phyloP scores from a whole-genome alignment of 108 stramenopile genomes.

The Phaeodactylum tricornutum region DNA sequence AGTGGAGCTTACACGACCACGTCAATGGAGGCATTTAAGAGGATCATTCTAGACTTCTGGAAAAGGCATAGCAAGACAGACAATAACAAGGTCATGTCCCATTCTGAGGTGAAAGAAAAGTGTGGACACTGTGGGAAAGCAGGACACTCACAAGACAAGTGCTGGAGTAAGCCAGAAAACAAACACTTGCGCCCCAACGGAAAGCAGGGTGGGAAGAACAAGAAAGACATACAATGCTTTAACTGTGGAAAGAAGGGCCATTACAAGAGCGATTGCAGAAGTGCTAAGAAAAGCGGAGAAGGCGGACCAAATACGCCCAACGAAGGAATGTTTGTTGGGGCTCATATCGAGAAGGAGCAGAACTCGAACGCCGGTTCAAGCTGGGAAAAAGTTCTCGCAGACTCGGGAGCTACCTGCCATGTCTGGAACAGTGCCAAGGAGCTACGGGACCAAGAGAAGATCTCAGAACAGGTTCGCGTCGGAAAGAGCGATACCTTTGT shows the following conservation, averaged over 20 bases:
- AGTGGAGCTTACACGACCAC: too few species aligned
- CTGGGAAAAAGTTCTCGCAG: not conserved
- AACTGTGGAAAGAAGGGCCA: conserved; percentile 2
- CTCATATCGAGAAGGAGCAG: too few species aligned
- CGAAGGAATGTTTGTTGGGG: too few species aligned
- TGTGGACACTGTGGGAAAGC: not conserved
- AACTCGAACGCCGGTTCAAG: too few species aligned
- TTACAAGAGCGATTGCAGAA: not conserved
- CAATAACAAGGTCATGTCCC: not conserved
- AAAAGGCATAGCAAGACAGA: not conserved
- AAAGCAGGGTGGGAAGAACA: not conserved
- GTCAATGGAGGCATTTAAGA: too few species aligned
- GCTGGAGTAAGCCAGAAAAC: too few species aligned
- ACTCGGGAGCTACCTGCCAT: conserved; percentile 2
- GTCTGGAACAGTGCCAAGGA: not conserved
- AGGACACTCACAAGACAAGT: not conserved
- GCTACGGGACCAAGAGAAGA: not conserved
- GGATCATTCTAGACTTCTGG: not conserved
- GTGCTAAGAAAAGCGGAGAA: too few species aligned
- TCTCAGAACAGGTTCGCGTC: not conserved
- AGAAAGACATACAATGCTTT: conserved; percentile 2
- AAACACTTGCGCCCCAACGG: too few species aligned
- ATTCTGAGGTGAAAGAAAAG: not conserved
- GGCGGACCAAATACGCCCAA: too few species aligned
- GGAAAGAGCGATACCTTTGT: not conserved